Base-by-base conservation (phyloP, 192 early-diverging fungal species). In the Gigaspora rosea region DNA sequence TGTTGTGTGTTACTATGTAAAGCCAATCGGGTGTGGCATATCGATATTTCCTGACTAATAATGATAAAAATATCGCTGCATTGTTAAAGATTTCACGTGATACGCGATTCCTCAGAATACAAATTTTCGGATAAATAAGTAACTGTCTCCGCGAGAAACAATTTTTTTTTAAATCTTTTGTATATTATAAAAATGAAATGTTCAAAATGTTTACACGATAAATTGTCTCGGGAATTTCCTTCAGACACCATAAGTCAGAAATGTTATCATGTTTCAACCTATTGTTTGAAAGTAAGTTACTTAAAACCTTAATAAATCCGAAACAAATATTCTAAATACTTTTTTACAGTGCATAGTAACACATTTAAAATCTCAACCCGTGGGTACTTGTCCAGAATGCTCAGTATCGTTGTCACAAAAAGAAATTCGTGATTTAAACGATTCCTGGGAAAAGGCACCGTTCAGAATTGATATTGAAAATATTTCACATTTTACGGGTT, bases 151-250 rank as follows among this genome's bases (percentile, higher is more conserved):
- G 36, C 36, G 36, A 41, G 36, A 41, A 41, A 41, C 36, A 41
- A 41, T 61, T 1, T 10, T 61, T 7, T 61, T 62, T n/a, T n/a
- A n/a, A 62, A 20, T 62, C 15, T n/a, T 62, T 35, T 59, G n/a
- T 59, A 27, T 59, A 32, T 27, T 32, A 65, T 35, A 65, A 68
- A 32, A 68, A 78, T 78, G 77, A 70, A 71, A 13, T 78, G 77
- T 63, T 22, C 70, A 62, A 41, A 33, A 35, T 78, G 77, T 72
- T 16, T 59, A 50, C 10, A 59, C 22, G 71, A 78, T 58, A 78
- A 78, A 71, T 59, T 78, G 63, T 73, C 77, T 35, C 27, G 50
- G 18, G 77, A 78, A 22, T 78, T 78, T 49, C 77, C 77, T 35
- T 9, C 56, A 9, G 61, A 62, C 16, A 48, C 20, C 16, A 41